Evolutionary conservation across 2,329 filamentous ascomycete species (phyloP), one percentile per base, ranked within the genome.

Genomic region (Exophiala phaeomuriformis): DNA sequence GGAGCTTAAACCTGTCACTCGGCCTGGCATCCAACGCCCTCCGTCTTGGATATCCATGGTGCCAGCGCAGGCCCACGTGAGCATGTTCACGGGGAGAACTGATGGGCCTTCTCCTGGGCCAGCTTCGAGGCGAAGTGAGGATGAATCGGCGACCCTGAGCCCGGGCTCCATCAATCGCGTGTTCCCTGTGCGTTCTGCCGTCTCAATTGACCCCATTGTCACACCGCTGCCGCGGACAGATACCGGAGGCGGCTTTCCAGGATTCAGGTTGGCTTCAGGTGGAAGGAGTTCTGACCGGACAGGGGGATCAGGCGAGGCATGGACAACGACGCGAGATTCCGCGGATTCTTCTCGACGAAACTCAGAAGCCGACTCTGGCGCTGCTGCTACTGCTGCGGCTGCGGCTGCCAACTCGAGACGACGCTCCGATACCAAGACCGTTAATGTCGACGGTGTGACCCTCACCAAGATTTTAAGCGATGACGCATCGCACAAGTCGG

Each of bases 161-260:
- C 64, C 62, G 7, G 64, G 65, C 4, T 63, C 64, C 2, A 61
- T 71, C 44, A 78, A 90, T 63, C 79, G 85, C 51, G 85, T 91
- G 3, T 91, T 87, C 52, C 87, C 87, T n/a, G 86, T 91, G 32
- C 81, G 86, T 46, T 90, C 86, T n/a, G 83, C 88, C 41, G 75
- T 91, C 28, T 86, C 81, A 4, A 80, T 90, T 39, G 83, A 87
- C 61, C 80, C 80, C 4, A 69, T 68, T 7, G 69, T 71, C 1
- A 75, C 71, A 12, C 58, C 60, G 2, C 43, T 60, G 52, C 44
- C 51, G 7, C 48, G 53, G 30, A 41, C 28, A 8, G 55, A 19
- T 37, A 36, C 51, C 42, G 47, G 39, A 35, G 32, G 33, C 51
- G 54, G 50, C 19, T 64, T 55, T 51, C 59, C 59, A 1, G 55